A percentile compares a stretch with the other conserved stretches of the same genome.
Conservation (phyloP, 1,284 basidiomycete genomes). For the Cryptococcus neoformans region DNA sequence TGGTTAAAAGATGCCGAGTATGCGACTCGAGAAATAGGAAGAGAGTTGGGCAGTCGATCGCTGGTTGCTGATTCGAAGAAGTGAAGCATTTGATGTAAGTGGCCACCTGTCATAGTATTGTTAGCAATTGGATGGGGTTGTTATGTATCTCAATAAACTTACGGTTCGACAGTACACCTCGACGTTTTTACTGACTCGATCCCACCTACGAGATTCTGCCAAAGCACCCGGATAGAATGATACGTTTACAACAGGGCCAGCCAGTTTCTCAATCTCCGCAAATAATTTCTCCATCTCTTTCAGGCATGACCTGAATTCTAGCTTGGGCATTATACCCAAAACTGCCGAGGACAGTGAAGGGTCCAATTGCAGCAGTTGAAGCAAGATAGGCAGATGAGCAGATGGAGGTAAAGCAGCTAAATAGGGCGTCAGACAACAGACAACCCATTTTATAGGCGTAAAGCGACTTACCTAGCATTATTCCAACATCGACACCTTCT, state of each 20-base stretch:
- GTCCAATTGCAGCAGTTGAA: slow-evolving; percentile 33
- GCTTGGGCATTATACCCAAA: slow-evolving; percentile 34
- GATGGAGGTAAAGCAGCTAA: slow-evolving; percentile 38
- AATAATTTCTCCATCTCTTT: slow-evolving; percentile 28
- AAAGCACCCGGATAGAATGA: background rate
- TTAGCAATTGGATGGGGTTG: background rate
- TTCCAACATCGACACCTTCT: slow-evolving; percentile 35
- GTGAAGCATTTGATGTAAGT: slow-evolving; percentile 42
- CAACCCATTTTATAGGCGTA: background rate
- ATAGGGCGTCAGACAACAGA: background rate
- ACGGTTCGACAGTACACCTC: slow-evolving; percentile 31
- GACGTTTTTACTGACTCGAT: slow-evolving; percentile 18
- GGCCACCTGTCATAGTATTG: slow-evolving; percentile 19
- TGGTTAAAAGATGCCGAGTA: slow-evolving; percentile 23
- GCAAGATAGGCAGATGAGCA: slow-evolving; percentile 40
- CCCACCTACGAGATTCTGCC: slow-evolving; percentile 23
- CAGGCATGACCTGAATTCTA: slow-evolving; percentile 34
- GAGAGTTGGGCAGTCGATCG: slow-evolving; percentile 25
- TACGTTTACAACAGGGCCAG: background rate
- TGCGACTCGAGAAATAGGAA: slow-evolving; percentile 34
- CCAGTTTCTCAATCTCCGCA: slow-evolving; percentile 14
- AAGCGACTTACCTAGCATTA: slow-evolving; percentile 39
- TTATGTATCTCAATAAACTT: slow-evolving; percentile 6
- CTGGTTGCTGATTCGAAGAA: slow-evolving; percentile 4
- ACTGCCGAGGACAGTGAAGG: slow-evolving; percentile 29